These are phyloP conservation scores for Phylloporus scabripes DNA, from an alignment of 768 basidiomycete genomes.

Conservation along the genomic window DNA sequence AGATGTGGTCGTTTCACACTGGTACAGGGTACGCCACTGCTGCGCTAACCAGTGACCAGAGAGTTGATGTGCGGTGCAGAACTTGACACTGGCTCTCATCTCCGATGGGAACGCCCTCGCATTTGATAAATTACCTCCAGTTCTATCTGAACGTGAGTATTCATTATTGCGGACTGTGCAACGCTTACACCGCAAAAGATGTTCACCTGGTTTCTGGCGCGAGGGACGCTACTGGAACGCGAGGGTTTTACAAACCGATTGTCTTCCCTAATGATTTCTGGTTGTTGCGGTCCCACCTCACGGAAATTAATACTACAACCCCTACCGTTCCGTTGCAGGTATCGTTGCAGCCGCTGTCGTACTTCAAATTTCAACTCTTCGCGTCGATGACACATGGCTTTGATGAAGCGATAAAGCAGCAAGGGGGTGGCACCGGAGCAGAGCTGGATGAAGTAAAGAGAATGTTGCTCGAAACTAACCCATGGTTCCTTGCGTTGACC, in stretches of 20 bases:
- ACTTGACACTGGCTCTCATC: conserved; percentile 82
- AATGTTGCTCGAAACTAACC: conserved; percentile 85
- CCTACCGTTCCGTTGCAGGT: conserved; percentile 73
- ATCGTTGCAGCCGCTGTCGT: conserved; percentile 79
- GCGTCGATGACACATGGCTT: conserved; percentile 83
- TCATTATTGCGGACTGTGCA: not conserved
- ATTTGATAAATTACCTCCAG: conserved; percentile 50
- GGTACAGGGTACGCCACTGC: conserved; percentile 56
- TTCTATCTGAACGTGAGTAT: conserved; percentile 56
- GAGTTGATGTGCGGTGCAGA: conserved; percentile 39
- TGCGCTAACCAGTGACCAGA: not conserved
- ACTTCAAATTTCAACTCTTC: conserved; percentile 83
- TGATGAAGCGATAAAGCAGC: conserved; percentile 76
- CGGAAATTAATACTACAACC: conserved; percentile 83
- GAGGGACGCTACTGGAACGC: conserved; percentile 60
- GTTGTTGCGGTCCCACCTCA: conserved; percentile 76
- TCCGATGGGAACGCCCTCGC: conserved; percentile 60
- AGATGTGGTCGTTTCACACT: conserved; percentile 74
- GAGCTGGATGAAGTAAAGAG: conserved; percentile 96
- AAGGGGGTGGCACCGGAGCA: conserved; percentile 52
- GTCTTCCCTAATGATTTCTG: conserved; percentile 95
- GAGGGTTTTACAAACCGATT: conserved; percentile 79
- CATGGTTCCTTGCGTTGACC: conserved; percentile 83
- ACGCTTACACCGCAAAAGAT: conserved; percentile 39
- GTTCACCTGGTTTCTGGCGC: conserved; percentile 53